A percentile compares a stretch with the other conserved stretches of the same genome.
Conservation (phyloP, 2,329 filamentous ascomycete species). For the Scedosporium boydii region DNA sequence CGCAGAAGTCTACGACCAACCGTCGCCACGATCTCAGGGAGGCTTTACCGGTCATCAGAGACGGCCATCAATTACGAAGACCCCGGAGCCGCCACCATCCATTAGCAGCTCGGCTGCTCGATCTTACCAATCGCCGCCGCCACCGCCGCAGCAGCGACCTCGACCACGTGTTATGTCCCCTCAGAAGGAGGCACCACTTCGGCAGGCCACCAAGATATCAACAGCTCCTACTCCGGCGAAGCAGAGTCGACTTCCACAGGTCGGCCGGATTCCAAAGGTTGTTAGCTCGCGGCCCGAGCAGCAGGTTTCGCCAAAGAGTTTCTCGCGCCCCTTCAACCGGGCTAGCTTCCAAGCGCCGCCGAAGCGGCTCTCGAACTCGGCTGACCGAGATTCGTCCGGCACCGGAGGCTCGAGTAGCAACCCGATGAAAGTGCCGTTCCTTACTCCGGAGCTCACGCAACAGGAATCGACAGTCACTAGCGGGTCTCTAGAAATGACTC, state of each 20-base stretch:
- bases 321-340: constrained; percentile 71
- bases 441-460: constrained; percentile 27
- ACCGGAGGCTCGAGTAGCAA: constrained; percentile 30
- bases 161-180: neutral
- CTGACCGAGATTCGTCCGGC: constrained; percentile 16
- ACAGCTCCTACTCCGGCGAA: constrained; percentile 8
- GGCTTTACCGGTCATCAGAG: neutral
- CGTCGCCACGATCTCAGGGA: neutral
- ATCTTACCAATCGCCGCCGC: neutral
- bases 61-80: constrained; percentile 3
- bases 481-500: constrained; percentile 19
- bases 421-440: constrained; percentile 23
- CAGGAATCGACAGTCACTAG: constrained; percentile 25
- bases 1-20: constrained; percentile 26
- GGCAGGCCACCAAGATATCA: neutral
- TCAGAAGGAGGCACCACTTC: neutral
- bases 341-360: constrained; percentile 33
- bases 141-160: neutral
- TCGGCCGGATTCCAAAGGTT: constrained; percentile 80
- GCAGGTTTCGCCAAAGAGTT: constrained; percentile 64
- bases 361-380: constrained; percentile 17
- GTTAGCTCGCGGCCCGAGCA: constrained; percentile 59
- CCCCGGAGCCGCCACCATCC: constrained; percentile 1
- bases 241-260: constrained; percentile 60
- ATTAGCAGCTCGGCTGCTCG: neutral